Evolutionary conservation across 2,329 filamentous ascomycete species (phyloP), one percentile per base, ranked within the genome.

Genomic region (Periconia digitata): DNA sequence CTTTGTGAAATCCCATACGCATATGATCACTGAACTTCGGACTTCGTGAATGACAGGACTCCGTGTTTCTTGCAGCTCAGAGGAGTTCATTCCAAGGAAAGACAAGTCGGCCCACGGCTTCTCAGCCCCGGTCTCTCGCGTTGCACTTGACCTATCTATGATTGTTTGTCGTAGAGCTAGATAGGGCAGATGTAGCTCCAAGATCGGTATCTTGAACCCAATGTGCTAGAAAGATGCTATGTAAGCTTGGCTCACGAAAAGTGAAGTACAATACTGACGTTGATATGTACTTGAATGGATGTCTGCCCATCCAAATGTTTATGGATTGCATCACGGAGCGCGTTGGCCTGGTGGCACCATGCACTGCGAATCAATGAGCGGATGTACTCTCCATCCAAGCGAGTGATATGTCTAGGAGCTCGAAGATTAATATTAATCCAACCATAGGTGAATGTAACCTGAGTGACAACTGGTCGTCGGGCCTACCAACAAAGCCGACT

Each of bases 271-370:
- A 39, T 23, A 50, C 51, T 2, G 52, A 58, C 55, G 7, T 40
- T 39, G 23, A 49, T 51, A 6, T 44, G 43, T 2, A 53, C 42
- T 24, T 38, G 32, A 3, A 59, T 34, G 6, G 50, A 47, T 23
- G 54, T 50, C 20, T 53, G 12, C n/a, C 38, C 16, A 5, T 46
- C 36, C 16, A 56, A 22, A 39, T 59, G 50, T 18, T 55, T 55
- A 42, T 46, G 53, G 21, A 59, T 48, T 5, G 51, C 46, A 24
- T 56, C 46, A 20, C 41, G 24, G 6, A 59, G 22, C 2, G 54
- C 32, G 2, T 40, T 22, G 5, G 44, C 44, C 39, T 55, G 47
- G 21, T 56, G 34, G n/a, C 15, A 24, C 20, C 44, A 20, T 21
- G 42, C 49, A 2, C 54, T 53, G n/a, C 43, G 24, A 18, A 44